Evolutionary conservation across 2,329 filamentous ascomycete genomes (phyloP).

Genomic region (Fusarium sp.): DNA sequence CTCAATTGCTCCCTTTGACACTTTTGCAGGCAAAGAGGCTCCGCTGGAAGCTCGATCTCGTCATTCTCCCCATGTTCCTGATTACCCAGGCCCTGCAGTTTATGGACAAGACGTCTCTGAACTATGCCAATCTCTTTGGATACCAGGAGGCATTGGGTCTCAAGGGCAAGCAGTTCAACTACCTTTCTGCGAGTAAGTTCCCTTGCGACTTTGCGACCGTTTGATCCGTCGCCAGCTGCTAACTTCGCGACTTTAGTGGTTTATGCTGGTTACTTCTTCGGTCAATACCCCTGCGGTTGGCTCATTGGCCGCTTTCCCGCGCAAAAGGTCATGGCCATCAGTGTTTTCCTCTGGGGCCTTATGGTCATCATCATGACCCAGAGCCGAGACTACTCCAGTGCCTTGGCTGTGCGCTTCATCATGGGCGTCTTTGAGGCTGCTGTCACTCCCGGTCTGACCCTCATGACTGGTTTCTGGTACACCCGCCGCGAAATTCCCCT

Average conservation of each 20-base stretch:
- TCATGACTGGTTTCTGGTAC: conserved; percentile 19
- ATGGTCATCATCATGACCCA: conserved; percentile 19
- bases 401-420: conserved; percentile 14
- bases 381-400: conserved; percentile 16
- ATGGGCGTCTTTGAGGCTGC: conserved; percentile 18
- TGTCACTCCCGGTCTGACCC: conserved; percentile 4
- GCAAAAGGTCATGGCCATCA: conserved; percentile 18
- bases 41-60: conserved; percentile 15
- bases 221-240: background rate
- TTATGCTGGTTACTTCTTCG: conserved; percentile 11
- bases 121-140: conserved; percentile 19
- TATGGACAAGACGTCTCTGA: conserved; percentile 18
- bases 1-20: background rate
- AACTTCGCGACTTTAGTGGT: background rate
- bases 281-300: conserved; percentile 13
- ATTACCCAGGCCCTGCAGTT: conserved; percentile 10
- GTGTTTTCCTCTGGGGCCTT: conserved; percentile 8
- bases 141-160: conserved; percentile 9
- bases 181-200: conserved; percentile 12
- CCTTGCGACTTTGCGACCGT: background rate
- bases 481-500: conserved; percentile 17
- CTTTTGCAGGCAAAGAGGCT: conserved; percentile 1
- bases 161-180: conserved; percentile 14
- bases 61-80: conserved; percentile 15
- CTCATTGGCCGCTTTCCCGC: conserved; percentile 14